Evolutionary conservation across 371 early-diverging fungal genomes (phyloP).

Genomic region (Batrachochytrium dendrobatidis): DNA sequence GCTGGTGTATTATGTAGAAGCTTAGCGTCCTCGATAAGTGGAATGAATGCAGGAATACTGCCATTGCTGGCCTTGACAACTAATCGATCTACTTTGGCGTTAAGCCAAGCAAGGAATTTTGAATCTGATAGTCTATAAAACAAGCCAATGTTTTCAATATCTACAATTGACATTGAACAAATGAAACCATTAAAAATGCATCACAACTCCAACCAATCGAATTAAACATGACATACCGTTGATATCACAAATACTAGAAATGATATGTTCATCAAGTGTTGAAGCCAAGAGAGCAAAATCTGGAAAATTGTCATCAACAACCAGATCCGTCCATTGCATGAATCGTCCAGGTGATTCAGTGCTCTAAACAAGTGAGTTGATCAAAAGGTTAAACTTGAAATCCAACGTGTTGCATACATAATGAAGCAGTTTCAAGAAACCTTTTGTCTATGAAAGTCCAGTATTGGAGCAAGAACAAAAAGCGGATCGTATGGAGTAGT

Average conservation of each 20-base stretch:
- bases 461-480: conserved; percentile 20
- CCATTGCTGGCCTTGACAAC: not conserved
- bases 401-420: not conserved
- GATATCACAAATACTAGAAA: conserved; percentile 10
- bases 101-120: conserved; percentile 21
- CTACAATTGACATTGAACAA: not conserved
- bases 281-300: not conserved
- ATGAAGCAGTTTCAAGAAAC: not conserved
- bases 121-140: conserved; percentile 21
- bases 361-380: conserved; percentile 10
- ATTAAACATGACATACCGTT: not conserved
- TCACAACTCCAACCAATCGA: not conserved
- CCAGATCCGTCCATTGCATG: conserved; percentile 18
- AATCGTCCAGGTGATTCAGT: conserved; percentile 12
- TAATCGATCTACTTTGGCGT: conserved; percentile 14
- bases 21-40: no score
- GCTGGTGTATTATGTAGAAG: no score
- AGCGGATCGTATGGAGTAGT: conserved; percentile 26
- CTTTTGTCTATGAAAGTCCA: conserved; percentile 12
- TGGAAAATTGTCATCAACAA: conserved; percentile 11
- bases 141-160: not conserved
- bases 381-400: not conserved
- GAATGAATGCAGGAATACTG: not conserved
- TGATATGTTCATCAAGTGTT: not conserved
- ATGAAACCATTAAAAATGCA: not conserved